These are phyloP conservation scores for Chlorella sp. DNA, from an alignment of 139 green algal genomes.

Conservation along the genomic window DNA sequence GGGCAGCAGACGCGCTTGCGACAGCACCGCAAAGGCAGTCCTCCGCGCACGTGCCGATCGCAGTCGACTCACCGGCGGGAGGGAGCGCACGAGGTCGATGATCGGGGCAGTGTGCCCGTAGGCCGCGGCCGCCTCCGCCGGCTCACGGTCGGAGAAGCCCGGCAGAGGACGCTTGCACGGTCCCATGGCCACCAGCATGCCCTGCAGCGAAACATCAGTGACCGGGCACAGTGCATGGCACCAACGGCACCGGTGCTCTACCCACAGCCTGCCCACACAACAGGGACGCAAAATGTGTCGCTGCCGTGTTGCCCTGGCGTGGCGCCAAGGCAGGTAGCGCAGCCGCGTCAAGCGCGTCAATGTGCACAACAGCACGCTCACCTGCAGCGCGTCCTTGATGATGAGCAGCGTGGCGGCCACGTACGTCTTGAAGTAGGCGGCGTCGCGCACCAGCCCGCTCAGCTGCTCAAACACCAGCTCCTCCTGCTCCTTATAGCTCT, in stretches of 20 bases:
- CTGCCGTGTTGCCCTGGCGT: too few species aligned
- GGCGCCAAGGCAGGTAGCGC: too few species aligned
- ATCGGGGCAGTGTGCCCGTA: background rate
- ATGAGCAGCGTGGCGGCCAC: conserved; percentile 40
- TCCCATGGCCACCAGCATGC: background rate
- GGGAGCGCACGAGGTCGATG: background rate
- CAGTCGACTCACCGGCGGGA: background rate
- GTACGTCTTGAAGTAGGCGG: conserved; percentile 78
- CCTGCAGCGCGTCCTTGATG: conserved; percentile 48
- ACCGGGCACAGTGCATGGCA: too few species aligned
- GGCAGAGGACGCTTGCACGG: background rate
- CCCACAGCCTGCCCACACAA: too few species aligned
- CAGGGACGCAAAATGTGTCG: too few species aligned
- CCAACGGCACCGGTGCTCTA: too few species aligned
- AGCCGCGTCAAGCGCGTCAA: too few species aligned
- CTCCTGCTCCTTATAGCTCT: conserved; percentile 72
- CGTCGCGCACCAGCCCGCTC: conserved; percentile 55
- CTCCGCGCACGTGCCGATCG: background rate
- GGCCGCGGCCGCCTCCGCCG: background rate
- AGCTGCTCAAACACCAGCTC: conserved; percentile 79
- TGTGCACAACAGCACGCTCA: too few species aligned
- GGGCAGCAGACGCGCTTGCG: background rate
- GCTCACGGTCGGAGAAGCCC: background rate
- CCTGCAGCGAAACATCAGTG: too few species aligned
- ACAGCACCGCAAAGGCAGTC: background rate